phyloP scores from a whole-genome alignment of 2,329 filamentous ascomycete species.

The Sclerotinia subarctica region DNA sequence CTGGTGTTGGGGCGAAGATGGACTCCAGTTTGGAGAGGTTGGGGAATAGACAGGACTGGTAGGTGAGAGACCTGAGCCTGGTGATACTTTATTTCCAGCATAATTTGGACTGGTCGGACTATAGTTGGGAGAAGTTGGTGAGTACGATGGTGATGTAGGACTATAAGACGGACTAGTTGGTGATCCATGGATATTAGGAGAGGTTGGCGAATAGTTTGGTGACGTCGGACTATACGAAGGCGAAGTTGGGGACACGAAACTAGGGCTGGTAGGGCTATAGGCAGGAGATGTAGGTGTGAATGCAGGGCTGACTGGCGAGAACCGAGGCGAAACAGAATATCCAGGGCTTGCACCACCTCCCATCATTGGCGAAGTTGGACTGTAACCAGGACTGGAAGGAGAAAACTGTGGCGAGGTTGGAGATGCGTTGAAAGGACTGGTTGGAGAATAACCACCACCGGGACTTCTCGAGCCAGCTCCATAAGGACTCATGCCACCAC shows the following conservation, averaged over 20 bases:
- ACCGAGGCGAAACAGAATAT: constrained; percentile 46
- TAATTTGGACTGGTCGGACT: constrained; percentile 37
- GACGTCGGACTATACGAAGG: constrained; percentile 60
- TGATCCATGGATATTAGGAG: constrained; percentile 34
- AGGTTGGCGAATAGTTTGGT: constrained; percentile 38
- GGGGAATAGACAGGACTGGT: constrained; percentile 38
- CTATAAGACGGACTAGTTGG: constrained; percentile 36
- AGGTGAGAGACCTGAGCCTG: constrained; percentile 34
- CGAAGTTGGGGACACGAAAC: constrained; percentile 57
- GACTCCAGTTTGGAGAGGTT: constrained; percentile 36
- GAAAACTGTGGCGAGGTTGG: constrained; percentile 49
- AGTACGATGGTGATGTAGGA: constrained; percentile 37
- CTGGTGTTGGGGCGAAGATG: constrained; percentile 34
- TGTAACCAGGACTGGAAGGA: constrained; percentile 38
- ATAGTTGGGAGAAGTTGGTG: constrained; percentile 36
- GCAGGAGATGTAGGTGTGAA: constrained; percentile 39
- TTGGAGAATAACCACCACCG: constrained; percentile 68
- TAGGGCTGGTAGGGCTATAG: constrained; percentile 39
- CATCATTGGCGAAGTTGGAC: constrained; percentile 55
- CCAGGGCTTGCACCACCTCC: constrained; percentile 50
- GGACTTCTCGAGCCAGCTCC: constrained; percentile 50
- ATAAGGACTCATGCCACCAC: constrained; percentile 64
- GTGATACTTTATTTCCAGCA: constrained; percentile 31
- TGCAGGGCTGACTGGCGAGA: constrained; percentile 58
- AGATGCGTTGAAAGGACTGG: constrained; percentile 54